These are phyloP conservation scores for Tricholoma sp. DNA, from an alignment of 768 basidiomycete genomes.

Conservation along the genomic window DNA sequence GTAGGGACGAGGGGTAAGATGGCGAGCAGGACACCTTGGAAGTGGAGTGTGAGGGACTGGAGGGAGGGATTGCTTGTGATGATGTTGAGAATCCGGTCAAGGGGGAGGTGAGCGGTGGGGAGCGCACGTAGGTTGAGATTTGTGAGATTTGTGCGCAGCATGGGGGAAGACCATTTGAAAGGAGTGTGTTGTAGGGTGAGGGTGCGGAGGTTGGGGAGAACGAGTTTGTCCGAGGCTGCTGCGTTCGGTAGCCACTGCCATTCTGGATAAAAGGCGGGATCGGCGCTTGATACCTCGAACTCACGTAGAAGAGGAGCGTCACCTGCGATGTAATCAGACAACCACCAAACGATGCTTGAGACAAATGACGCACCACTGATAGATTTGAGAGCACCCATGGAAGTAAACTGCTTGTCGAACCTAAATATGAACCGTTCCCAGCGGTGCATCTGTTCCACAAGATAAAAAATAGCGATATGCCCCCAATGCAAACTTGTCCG, in stretches of 20 bases:
- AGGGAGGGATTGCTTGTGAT: constrained; percentile 54
- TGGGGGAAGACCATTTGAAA: constrained; percentile 74
- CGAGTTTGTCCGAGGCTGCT: constrained; percentile 23
- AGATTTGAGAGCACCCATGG: constrained; percentile 67
- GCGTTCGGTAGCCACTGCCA: constrained; percentile 74
- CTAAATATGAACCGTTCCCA: constrained; percentile 81
- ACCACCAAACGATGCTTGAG: constrained; percentile 3
- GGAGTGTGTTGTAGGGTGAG: constrained; percentile 69
- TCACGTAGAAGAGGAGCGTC: constrained; percentile 69
- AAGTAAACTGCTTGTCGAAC: constrained; percentile 73
- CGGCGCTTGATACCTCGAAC: constrained; percentile 73
- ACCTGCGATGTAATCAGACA: constrained; percentile 32
- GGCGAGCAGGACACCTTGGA: constrained; percentile 53
- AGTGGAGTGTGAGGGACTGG: constrained; percentile 53
- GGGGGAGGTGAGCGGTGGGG: constrained; percentile 53
- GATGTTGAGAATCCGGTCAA: constrained; percentile 69
- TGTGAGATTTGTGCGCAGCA: constrained; percentile 55
- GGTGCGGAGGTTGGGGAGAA: constrained; percentile 46
- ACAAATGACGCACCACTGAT: constrained; percentile 49
- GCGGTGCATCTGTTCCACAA: constrained; percentile 75
- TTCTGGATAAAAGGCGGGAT: constrained; percentile 56
- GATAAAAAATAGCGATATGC: constrained; percentile 72
- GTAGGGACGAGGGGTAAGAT: constrained; percentile 57
- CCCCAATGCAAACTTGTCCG: constrained; percentile 69
- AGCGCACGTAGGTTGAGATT: constrained; percentile 62